A percentile compares a stretch with the other conserved stretches of the same genome.
Conservation (phyloP, 257 asterid species). For the Ilex aquifolium region DNA sequence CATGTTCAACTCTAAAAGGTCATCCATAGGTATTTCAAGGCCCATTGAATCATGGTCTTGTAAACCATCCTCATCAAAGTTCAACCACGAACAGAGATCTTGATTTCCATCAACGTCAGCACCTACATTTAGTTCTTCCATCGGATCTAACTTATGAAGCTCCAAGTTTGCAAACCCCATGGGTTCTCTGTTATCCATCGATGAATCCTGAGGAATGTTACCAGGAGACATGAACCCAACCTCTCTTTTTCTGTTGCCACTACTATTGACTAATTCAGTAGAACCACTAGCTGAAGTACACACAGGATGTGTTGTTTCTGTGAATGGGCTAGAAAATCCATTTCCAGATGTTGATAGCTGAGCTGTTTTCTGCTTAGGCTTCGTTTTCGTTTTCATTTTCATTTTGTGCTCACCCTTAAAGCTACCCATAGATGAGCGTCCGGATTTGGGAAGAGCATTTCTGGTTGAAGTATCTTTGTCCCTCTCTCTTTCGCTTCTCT, state of each 20-base stretch:
- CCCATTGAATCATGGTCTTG: slow-evolving; percentile 65
- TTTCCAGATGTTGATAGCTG: not conserved
- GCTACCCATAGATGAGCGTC: not conserved
- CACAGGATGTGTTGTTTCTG: slow-evolving; percentile 14
- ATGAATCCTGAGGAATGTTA: slow-evolving; percentile 26
- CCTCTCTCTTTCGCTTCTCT: not conserved
- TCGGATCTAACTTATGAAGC: slow-evolving; percentile 42
- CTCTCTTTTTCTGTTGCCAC: slow-evolving; percentile 45
- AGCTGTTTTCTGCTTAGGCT: not conserved
- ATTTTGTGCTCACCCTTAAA: not conserved
- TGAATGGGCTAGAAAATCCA: too few species aligned
- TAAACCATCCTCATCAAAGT: slow-evolving; percentile 70
- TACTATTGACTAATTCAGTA: slow-evolving; percentile 34
- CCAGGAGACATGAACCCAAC: slow-evolving; percentile 43
- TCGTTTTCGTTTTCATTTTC: too few species aligned
- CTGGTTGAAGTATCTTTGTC: not conserved
- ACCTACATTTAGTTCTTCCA: slow-evolving; percentile 70
- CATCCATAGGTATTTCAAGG: slow-evolving; percentile 89
- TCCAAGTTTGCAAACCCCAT: slow-evolving; percentile 35
- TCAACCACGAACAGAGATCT: slow-evolving; percentile 84
- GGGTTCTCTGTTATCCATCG: slow-evolving; percentile 35
- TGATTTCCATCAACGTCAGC: slow-evolving; percentile 61
- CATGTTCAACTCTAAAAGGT: slow-evolving; percentile 66
- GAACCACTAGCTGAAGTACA: slow-evolving; percentile 36
- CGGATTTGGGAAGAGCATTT: not conserved